Conservation (phyloP, 108 stramenopile species). For the Schizochytrium sp. region DNA sequence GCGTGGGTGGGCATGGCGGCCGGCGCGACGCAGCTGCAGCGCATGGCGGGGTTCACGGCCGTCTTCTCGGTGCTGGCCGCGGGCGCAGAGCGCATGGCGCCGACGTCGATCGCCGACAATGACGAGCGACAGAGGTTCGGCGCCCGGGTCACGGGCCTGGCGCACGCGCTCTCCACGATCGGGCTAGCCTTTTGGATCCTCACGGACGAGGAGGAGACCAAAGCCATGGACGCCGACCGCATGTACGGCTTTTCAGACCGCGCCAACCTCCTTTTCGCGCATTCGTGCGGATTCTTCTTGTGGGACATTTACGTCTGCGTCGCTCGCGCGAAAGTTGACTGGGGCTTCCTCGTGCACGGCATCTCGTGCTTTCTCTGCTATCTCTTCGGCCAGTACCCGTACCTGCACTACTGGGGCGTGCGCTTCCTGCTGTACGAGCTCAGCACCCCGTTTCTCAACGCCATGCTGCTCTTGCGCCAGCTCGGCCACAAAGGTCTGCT, state of each 20-base stretch:
- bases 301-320: not conserved
- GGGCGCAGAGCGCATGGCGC: not conserved
- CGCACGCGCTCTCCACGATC: not conserved
- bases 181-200: not conserved
- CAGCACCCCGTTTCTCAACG: not conserved
- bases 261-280: not conserved
- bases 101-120: not conserved
- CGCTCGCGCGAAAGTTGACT: not conserved
- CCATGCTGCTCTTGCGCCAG: not conserved
- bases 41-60: not conserved
- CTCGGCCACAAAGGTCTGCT: not conserved
- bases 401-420: constrained; percentile 5
- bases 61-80: not conserved
- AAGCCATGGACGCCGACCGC: not conserved
- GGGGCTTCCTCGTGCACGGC: not conserved
- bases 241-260: constrained; percentile 1
- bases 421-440: not conserved
- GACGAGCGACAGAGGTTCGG: not conserved
- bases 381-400: constrained; percentile 4
- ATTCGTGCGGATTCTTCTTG: not conserved
- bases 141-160: not conserved
- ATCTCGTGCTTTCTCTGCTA: not conserved
- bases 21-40: not conserved
- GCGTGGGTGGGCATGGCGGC: not conserved
- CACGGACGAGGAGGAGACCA: not conserved